Evolutionary conservation across 768 basidiomycete genomes (phyloP).

Genomic region (Gymnopilus dilepis): DNA sequence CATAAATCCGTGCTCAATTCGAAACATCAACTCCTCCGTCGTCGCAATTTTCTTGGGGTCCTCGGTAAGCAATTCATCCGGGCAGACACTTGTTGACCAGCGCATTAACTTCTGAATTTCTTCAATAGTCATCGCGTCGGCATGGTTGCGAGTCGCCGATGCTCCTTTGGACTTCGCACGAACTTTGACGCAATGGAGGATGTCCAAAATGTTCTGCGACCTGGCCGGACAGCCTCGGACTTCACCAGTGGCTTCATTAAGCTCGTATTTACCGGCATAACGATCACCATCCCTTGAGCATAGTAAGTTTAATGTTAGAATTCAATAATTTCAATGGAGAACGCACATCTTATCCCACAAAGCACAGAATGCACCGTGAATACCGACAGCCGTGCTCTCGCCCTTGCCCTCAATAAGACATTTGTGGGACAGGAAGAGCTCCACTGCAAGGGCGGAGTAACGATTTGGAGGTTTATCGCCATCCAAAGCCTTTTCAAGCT

Average conservation of each 20-base stretch:
- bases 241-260: slow-evolving; percentile 24
- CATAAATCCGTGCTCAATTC: slow-evolving; percentile 34
- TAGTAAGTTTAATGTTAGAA: neutral
- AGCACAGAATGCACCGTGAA: too few relatives aligned
- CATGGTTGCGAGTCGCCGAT: slow-evolving; percentile 33
- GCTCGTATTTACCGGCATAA: slow-evolving; percentile 32
- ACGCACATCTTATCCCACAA: slow-evolving; percentile 1
- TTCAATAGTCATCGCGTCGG: slow-evolving; percentile 36
- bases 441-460: too few relatives aligned
- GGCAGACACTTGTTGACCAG: slow-evolving; percentile 32
- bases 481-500: too few relatives aligned
- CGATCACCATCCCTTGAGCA: slow-evolving; percentile 15
- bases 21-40: slow-evolving; percentile 11
- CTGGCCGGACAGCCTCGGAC: slow-evolving; percentile 37
- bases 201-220: slow-evolving; percentile 24
- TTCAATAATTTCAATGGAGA: neutral
- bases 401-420: too few relatives aligned
- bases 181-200: slow-evolving; percentile 33
- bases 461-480: too few relatives aligned
- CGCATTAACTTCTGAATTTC: slow-evolving; percentile 33
- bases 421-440: too few relatives aligned
- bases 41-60: slow-evolving; percentile 2
- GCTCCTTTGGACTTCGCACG: slow-evolving; percentile 23
- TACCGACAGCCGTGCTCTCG: too few relatives aligned
- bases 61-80: slow-evolving; percentile 14